Percentiles rank a stretch among this genome's conserved stretches.
These are phyloP conservation scores for Trametes cingulata DNA, from an alignment of 768 basidiomycete genomes.

Conservation along the genomic window DNA sequence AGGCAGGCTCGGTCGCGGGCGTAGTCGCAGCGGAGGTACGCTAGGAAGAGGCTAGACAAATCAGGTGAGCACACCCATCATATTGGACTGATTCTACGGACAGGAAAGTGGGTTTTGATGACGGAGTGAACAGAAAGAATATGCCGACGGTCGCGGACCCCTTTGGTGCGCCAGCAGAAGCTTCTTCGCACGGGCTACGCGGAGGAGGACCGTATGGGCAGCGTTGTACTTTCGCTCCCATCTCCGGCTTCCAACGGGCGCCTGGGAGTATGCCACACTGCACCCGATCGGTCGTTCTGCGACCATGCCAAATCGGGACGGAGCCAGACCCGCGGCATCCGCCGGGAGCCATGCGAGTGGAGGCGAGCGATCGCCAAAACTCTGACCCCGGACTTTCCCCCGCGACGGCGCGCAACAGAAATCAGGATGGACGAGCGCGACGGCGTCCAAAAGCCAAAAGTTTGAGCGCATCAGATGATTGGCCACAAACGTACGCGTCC, in stretches of 20 bases:
- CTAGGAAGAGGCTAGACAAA: slow-evolving; percentile 13
- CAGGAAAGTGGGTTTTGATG: background rate
- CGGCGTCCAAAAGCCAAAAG: slow-evolving; percentile 17
- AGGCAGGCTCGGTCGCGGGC: slow-evolving; percentile 16
- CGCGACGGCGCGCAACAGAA: slow-evolving; percentile 4
- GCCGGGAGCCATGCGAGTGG: slow-evolving; percentile 4
- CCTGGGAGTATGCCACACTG: background rate
- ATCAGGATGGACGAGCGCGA: background rate
- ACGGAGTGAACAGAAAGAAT: background rate
- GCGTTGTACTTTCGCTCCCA: background rate
- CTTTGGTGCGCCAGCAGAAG: no score
- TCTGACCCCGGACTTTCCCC: slow-evolving; percentile 11
- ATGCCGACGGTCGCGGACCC: background rate
- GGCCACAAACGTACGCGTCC: background rate
- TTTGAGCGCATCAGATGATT: slow-evolving; percentile 8
- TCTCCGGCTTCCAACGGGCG: background rate
- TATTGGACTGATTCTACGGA: background rate
- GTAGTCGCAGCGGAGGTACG: slow-evolving; percentile 12
- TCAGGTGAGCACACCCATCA: slow-evolving; percentile 9
- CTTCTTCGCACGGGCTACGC: slow-evolving; percentile 5
- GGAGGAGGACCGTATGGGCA: background rate
- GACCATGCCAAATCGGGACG: slow-evolving; percentile 7
- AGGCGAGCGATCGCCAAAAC: slow-evolving; percentile 8
- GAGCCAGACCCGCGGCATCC: background rate
- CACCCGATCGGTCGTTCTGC: background rate